Percentiles rank a stretch among this genome's conserved stretches.
phyloP scores from a whole-genome alignment of 371 early-diverging fungal species.

The Apophysomyces sp. region DNA sequence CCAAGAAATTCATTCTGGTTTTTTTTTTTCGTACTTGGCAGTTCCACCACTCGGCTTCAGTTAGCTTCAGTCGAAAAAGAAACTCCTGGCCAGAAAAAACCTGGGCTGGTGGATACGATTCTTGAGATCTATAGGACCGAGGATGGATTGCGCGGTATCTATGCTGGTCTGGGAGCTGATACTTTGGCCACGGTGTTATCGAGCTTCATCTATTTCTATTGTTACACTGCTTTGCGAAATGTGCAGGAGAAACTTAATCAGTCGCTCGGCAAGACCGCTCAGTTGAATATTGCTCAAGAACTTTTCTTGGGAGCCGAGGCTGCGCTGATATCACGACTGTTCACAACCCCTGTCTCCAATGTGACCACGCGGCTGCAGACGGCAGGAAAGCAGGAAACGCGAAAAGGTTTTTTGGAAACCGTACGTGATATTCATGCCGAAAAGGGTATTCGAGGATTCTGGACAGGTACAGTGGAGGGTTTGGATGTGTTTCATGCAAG shows the following conservation, averaged over 20 bases:
- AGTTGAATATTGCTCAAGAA: slow-evolving; percentile 54
- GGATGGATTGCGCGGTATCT: slow-evolving; percentile 53
- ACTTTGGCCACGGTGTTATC: slow-evolving; percentile 57
- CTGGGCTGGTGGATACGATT: slow-evolving; percentile 40
- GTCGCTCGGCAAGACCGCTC: slow-evolving; percentile 38
- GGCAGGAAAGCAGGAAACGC: slow-evolving; percentile 30
- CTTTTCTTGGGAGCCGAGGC: slow-evolving; percentile 63
- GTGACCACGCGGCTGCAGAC: slow-evolving; percentile 58
- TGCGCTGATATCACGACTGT: slow-evolving; percentile 57
- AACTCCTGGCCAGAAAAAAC: slow-evolving; percentile 10
- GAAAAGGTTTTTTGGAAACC: slow-evolving; percentile 17
- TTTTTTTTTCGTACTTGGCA: neutral
- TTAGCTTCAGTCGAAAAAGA: slow-evolving; percentile 18
- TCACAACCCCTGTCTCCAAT: slow-evolving; percentile 60
- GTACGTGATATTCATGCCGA: slow-evolving; percentile 40
- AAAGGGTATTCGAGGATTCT: slow-evolving; percentile 55
- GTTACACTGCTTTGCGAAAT: slow-evolving; percentile 56
- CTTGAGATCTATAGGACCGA: slow-evolving; percentile 46
- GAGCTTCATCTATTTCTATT: slow-evolving; percentile 64
- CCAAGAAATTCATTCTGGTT: neutral
- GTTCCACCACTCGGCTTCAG: slow-evolving; percentile 46
- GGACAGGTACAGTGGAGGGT: slow-evolving; percentile 57
- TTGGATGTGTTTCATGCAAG: no score
- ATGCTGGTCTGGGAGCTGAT: slow-evolving; percentile 57
- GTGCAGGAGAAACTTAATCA: slow-evolving; percentile 52